Evolutionary conservation across 2,329 filamentous ascomycete genomes (phyloP).

Genomic region (Diaporthe longicolla): DNA sequence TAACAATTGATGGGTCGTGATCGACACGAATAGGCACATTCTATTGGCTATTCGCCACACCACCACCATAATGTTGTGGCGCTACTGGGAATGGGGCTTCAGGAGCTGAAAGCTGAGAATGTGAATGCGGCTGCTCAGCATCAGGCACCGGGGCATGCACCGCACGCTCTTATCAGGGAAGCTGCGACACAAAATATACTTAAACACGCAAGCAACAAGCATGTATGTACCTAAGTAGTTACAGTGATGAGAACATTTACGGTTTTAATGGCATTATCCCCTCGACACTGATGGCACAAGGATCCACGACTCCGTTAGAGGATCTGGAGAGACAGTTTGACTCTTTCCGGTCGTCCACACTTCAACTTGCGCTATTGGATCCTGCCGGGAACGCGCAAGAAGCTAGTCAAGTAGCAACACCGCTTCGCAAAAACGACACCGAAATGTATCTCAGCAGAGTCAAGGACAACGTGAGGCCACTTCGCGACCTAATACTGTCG

Average conservation of each 20-base stretch:
- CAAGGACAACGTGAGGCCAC: background rate
- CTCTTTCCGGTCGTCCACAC: constrained; percentile 1
- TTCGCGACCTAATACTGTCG: constrained; percentile 10
- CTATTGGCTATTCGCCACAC: constrained; percentile 9
- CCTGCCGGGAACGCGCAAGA: background rate
- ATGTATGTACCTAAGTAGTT: too few species aligned
- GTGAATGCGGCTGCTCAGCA: background rate
- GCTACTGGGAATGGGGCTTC: background rate
- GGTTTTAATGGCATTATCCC: too few species aligned
- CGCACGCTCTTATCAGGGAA: background rate
- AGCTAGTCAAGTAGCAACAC: background rate
- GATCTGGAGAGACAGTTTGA: background rate
- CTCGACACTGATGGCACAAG: background rate
- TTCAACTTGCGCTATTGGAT: constrained; percentile 8
- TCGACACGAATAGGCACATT: too few species aligned
- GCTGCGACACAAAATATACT: background rate
- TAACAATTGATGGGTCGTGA: too few species aligned
- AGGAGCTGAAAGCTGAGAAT: constrained; percentile 1
- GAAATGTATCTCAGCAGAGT: background rate
- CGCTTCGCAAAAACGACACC: background rate
- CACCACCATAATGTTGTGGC: background rate
- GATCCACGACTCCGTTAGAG: constrained; percentile 2
- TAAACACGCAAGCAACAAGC: background rate
- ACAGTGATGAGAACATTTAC: too few species aligned
- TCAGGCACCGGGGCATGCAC: background rate